Conservation (phyloP, 345 rosid species). For the Salix dunnii region DNA sequence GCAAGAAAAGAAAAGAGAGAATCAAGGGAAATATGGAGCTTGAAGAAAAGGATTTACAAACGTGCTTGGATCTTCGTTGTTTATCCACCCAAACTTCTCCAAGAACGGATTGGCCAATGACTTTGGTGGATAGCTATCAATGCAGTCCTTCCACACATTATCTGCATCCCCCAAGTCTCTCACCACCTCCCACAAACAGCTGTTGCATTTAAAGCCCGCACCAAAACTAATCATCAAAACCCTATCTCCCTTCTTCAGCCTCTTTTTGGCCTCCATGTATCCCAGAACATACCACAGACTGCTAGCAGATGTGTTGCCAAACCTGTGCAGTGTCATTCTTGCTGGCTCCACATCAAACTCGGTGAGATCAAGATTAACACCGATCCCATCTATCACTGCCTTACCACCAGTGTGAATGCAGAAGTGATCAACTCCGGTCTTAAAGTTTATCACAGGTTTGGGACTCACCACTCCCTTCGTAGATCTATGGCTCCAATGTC, state of each 20-base stretch:
- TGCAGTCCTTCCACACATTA: conserved; percentile 62
- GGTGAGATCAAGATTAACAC: conserved; percentile 50
- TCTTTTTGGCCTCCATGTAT: conserved; percentile 85
- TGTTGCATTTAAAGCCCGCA: conserved; percentile 81
- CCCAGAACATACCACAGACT: conserved; percentile 92
- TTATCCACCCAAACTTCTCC: conserved; percentile 92
- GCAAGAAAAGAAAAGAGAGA: neutral
- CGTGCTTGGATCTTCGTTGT: conserved; percentile 58
- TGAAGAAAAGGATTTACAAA: conserved; percentile 31
- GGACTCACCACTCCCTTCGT: conserved; percentile 11
- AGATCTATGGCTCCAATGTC: conserved; percentile 13
- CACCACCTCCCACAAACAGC: conserved; percentile 72
- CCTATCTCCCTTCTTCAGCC: conserved; percentile 72
- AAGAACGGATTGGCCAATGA: conserved; percentile 65
- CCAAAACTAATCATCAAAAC: conserved; percentile 75
- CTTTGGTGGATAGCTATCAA: conserved; percentile 65
- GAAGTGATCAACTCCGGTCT: conserved; percentile 82
- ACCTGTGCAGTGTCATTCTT: conserved; percentile 87
- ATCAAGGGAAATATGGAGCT: neutral
- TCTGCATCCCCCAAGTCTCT: conserved; percentile 41
- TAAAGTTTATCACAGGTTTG: conserved; percentile 59
- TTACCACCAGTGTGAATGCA: conserved; percentile 91
- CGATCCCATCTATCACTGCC: conserved; percentile 89
- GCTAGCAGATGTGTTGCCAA: conserved; percentile 90
- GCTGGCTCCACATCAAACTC: conserved; percentile 86